phyloP scores from a whole-genome alignment of 257 asterid genomes.

The Eucommia ulmoides region DNA sequence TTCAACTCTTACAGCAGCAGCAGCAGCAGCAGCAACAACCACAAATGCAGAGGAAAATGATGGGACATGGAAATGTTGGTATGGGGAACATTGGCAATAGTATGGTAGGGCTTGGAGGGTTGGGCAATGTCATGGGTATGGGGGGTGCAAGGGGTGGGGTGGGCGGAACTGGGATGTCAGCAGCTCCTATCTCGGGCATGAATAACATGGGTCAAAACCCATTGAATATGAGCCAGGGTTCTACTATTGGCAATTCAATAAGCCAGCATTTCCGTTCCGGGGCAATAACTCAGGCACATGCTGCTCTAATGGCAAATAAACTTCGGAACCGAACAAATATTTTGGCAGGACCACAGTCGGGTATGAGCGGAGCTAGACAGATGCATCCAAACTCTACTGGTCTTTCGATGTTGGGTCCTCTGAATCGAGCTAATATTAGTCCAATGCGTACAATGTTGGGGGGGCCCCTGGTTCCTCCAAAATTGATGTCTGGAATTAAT shows the following conservation, averaged over 20 bases:
- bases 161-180: conserved; percentile 57
- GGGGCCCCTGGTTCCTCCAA: conserved; percentile 93
- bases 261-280: conserved; percentile 37
- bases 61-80: conserved; percentile 56
- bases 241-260: conserved; percentile 38
- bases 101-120: conserved; percentile 68
- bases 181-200: conserved; percentile 52
- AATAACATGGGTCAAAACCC: conserved; percentile 55
- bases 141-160: conserved; percentile 75
- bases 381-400: conserved; percentile 50
- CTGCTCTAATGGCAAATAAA: conserved; percentile 33
- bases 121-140: conserved; percentile 62
- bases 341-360: conserved; percentile 42
- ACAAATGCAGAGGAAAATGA: conserved; percentile 72
- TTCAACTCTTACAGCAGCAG: conserved; percentile 53
- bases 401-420: conserved; percentile 52
- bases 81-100: conserved; percentile 61
- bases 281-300: conserved; percentile 31
- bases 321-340: conserved; percentile 39
- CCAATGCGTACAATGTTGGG: conserved; percentile 57
- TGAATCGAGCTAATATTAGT: conserved; percentile 54
- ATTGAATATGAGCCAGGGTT: conserved; percentile 43
- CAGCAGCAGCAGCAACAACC: conserved; percentile 33
- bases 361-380: conserved; percentile 63
- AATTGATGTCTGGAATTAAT: conserved; percentile 54